Percentiles rank a stretch among this genome's conserved stretches.
Evolutionary conservation across 139 green algal genomes (phyloP).

Genomic region (Chlamydomonas applanata): DNA sequence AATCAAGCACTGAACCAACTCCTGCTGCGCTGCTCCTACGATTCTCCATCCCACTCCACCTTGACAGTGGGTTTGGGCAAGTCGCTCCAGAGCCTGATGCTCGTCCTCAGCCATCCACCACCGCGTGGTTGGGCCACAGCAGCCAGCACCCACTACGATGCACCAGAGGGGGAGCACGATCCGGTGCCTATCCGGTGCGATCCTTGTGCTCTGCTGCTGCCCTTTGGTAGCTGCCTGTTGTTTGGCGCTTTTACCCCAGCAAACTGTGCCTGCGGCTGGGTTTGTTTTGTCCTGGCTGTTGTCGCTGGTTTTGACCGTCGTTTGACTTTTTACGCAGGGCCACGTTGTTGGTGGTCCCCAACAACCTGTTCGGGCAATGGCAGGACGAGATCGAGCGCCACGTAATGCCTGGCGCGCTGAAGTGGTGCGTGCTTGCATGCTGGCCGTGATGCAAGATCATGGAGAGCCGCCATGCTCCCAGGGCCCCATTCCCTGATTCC

Average conservation of each 20-base stretch:
- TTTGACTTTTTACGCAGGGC: slow-evolving; percentile 30
- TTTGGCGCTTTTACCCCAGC: no score
- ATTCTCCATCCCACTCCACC: neutral
- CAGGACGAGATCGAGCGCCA: slow-evolving; percentile 54
- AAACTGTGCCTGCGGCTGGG: no score
- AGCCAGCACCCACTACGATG: neutral
- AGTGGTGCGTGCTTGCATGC: slow-evolving; percentile 38
- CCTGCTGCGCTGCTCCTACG: no score
- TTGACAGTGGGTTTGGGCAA: slow-evolving; percentile 56
- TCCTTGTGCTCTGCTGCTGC: no score
- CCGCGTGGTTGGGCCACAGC: slow-evolving; percentile 38
- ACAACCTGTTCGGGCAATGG: slow-evolving; percentile 42
- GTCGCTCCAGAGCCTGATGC: slow-evolving; percentile 57
- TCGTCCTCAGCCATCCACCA: slow-evolving; percentile 34
- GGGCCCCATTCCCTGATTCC: no score
- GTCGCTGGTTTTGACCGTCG: no score
- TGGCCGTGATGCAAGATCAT: no score
- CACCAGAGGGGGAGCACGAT: neutral
- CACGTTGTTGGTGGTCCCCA: slow-evolving; percentile 55
- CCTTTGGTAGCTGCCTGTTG: no score
- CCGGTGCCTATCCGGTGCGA: slow-evolving; percentile 33
- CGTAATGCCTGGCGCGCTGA: slow-evolving; percentile 31
- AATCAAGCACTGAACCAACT: no score
- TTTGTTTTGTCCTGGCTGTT: no score
- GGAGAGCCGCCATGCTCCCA: no score